Conservation (phyloP, 768 basidiomycete species). For the Leucocoprinus leucothites region DNA sequence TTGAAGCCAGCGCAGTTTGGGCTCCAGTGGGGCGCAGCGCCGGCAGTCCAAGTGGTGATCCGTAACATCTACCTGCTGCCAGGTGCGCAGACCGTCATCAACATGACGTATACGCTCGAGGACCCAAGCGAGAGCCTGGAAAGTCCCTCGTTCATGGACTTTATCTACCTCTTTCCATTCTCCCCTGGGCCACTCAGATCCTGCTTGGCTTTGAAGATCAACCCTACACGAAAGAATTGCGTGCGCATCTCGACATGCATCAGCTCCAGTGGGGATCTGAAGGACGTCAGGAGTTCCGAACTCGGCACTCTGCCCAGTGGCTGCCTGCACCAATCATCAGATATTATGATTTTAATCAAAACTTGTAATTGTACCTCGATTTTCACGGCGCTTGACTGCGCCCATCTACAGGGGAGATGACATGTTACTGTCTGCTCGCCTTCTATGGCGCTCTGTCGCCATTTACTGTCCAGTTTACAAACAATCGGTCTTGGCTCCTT, state of each 20-base stretch:
- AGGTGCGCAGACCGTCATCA: conserved; percentile 58
- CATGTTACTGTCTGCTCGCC: conserved; percentile 51
- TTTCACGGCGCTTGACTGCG: conserved; percentile 39
- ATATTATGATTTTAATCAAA: neutral
- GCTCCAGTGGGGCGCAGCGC: conserved; percentile 79
- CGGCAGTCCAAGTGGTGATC: conserved; percentile 57
- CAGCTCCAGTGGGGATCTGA: conserved; percentile 49
- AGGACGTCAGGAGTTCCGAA: conserved; percentile 61
- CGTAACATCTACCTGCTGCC: conserved; percentile 56
- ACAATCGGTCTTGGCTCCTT: conserved; percentile 78
- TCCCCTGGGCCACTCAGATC: conserved; percentile 74
- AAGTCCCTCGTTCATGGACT: conserved; percentile 78
- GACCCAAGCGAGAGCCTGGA: conserved; percentile 83
- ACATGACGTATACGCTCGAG: conserved; percentile 79
- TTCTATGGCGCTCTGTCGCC: conserved; percentile 67
- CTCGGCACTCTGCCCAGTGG: conserved; percentile 48
- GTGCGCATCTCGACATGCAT: conserved; percentile 71
- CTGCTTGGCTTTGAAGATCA: conserved; percentile 66
- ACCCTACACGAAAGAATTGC: conserved; percentile 79
- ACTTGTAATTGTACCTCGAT: conserved; percentile 40
- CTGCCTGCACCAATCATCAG: conserved; percentile 39
- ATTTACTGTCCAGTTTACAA: conserved; percentile 67
- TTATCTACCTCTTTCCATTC: conserved; percentile 82
- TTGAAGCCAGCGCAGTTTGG: conserved; percentile 73
- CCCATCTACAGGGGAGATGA: conserved; percentile 66